phyloP scores from a whole-genome alignment of 495 filamentous ascomycete species.

The Aspergillus funiculosus region DNA sequence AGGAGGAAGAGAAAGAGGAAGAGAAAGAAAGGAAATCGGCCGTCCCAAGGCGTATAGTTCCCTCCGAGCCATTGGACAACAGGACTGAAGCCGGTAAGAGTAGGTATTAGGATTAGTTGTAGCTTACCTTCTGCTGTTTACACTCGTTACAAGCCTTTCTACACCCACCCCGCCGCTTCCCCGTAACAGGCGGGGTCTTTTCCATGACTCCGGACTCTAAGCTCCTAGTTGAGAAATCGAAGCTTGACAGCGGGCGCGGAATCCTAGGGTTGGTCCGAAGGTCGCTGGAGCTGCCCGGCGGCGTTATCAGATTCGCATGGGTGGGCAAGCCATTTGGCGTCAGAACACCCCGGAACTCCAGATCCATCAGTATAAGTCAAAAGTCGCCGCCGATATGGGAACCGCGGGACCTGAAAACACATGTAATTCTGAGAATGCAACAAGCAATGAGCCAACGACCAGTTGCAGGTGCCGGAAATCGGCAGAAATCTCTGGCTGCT shows the following conservation, averaged over 20 bases:
- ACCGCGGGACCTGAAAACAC: constrained; percentile 25
- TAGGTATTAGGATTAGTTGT: neutral
- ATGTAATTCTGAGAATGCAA: constrained; percentile 23
- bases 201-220: constrained; percentile 38
- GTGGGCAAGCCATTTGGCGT: constrained; percentile 32
- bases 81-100: neutral
- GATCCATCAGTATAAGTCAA: constrained; percentile 38
- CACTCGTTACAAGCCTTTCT: constrained; percentile 47
- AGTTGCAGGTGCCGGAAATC: constrained; percentile 40
- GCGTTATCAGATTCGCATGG: constrained; percentile 26
- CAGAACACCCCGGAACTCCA: constrained; percentile 38
- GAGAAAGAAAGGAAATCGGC: neutral
- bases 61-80: neutral
- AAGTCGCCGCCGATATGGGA: constrained; percentile 31
- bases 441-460: constrained; percentile 13
- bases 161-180: constrained; percentile 45
- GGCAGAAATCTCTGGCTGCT: constrained; percentile 28
- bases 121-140: constrained; percentile 46
- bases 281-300: constrained; percentile 32
- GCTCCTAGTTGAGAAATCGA: constrained; percentile 31
- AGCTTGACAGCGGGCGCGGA: constrained; percentile 31
- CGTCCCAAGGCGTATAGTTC: constrained; percentile 2
- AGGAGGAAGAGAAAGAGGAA: neutral
- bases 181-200: constrained; percentile 40
- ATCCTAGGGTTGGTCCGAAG: constrained; percentile 40